phyloP scores from a whole-genome alignment of 2,329 filamentous ascomycete genomes.

The Purpureocillium takamizusanense region DNA sequence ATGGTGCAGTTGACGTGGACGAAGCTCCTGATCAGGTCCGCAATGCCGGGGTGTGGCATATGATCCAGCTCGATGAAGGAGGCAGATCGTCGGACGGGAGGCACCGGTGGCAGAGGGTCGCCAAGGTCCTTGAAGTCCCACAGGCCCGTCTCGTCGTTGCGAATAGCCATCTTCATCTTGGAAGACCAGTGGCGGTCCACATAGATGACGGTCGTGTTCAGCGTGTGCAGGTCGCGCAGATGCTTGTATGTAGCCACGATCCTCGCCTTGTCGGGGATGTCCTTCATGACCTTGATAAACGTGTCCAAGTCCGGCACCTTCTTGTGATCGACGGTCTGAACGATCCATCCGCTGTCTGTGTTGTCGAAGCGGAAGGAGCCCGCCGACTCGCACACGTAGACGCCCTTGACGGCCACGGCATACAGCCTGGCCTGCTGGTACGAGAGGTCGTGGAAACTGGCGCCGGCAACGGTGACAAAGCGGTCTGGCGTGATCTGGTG shows the following conservation, averaged over 20 bases:
- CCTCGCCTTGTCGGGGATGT: conserved; percentile 71
- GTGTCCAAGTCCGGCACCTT: conserved; percentile 79
- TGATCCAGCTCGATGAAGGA: conserved; percentile 90
- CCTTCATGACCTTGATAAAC: conserved; percentile 86
- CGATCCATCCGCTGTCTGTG: conserved; percentile 84
- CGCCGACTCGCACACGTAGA: conserved; percentile 89
- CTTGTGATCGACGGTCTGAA: conserved; percentile 87
- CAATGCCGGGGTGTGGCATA: conserved; percentile 80
- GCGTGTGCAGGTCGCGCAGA: conserved; percentile 84
- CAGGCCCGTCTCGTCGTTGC: conserved; percentile 81
- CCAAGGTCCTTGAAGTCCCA: conserved; percentile 92
- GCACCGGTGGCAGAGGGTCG: conserved; percentile 66
- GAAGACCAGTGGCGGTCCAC: conserved; percentile 93
- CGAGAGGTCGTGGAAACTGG: conserved; percentile 90
- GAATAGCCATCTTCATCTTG: conserved; percentile 85
- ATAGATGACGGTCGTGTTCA: conserved; percentile 86
- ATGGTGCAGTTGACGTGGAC: conserved; percentile 88
- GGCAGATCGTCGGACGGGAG: conserved; percentile 66
- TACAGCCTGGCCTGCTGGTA: conserved; percentile 97
- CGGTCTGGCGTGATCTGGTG: conserved; percentile 93
- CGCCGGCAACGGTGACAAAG: conserved; percentile 89
- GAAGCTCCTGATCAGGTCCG: conserved; percentile 88
- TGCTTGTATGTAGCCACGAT: conserved; percentile 96
- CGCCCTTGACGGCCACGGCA: conserved; percentile 82
- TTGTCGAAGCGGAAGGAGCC: conserved; percentile 94